Conservation (phyloP, 2,329 filamentous ascomycete species). For the Aspergillus brasiliensis region DNA sequence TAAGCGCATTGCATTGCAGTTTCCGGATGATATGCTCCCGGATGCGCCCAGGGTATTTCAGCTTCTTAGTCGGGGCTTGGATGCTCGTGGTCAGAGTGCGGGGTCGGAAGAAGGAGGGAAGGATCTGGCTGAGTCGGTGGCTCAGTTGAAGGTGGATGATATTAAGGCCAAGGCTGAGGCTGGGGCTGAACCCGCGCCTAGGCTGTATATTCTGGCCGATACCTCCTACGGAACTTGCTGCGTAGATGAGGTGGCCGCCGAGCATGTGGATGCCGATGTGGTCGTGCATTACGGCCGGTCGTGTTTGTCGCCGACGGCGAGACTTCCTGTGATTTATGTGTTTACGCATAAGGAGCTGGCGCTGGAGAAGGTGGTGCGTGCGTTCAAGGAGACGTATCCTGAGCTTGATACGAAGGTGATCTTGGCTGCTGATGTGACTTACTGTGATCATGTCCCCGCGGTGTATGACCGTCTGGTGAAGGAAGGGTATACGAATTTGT, state of each 20-base stretch:
- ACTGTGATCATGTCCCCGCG: constrained; percentile 69
- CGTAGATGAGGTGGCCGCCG: constrained; percentile 93
- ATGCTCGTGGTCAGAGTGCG: constrained; percentile 18
- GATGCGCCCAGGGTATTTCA: constrained; percentile 82
- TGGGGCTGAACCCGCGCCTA: constrained; percentile 34
- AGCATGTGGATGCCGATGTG: constrained; percentile 86
- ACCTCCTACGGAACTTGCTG: constrained; percentile 97
- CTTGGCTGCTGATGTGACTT: constrained; percentile 88
- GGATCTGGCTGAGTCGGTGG: constrained; percentile 27
- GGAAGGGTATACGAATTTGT: constrained; percentile 69
- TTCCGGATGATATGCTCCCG: constrained; percentile 87
- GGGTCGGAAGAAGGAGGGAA: constrained; percentile 12
- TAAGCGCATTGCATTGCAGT: constrained; percentile 84
- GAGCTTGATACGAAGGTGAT: constrained; percentile 67
- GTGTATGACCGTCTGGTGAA: constrained; percentile 59
- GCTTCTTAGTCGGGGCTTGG: constrained; percentile 59
- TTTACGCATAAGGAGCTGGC: constrained; percentile 77
- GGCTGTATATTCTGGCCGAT: constrained; percentile 84
- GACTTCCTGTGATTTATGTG: constrained; percentile 85
- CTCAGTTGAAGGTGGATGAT: constrained; percentile 30
- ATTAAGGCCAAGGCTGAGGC: too few species aligned
- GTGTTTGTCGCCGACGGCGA: constrained; percentile 85
- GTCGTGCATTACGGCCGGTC: constrained; percentile 93
- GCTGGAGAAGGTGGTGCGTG: constrained; percentile 57
- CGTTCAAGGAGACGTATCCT: constrained; percentile 70